Conservation (phyloP, 768 basidiomycete species). For the Fomitopsis pulvina region DNA sequence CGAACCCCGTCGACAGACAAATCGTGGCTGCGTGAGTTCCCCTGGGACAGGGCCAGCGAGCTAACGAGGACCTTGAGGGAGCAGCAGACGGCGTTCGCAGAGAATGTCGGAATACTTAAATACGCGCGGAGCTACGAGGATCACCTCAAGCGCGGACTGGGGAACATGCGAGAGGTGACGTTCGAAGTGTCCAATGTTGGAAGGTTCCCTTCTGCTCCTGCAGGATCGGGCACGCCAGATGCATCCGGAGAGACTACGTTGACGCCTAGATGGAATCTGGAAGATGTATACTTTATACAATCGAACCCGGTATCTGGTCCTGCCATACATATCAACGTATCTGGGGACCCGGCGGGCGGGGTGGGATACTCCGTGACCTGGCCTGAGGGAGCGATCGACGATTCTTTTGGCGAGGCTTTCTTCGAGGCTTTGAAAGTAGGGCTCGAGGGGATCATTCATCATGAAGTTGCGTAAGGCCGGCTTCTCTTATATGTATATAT, state of each 20-base stretch:
- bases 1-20: not conserved
- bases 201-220: slow-evolving; percentile 13
- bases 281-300: slow-evolving; percentile 12
- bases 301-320: slow-evolving; percentile 10
- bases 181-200: slow-evolving; percentile 37
- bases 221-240: not conserved
- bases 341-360: slow-evolving; percentile 13
- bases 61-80: slow-evolving; percentile 22
- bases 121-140: slow-evolving; percentile 25
- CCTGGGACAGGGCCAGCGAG: slow-evolving; percentile 26
- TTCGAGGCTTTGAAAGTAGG: slow-evolving; percentile 5
- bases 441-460: slow-evolving; percentile 3
- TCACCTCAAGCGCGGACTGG: slow-evolving; percentile 24
- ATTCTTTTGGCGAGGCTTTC: slow-evolving; percentile 14
- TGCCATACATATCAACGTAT: slow-evolving; percentile 17
- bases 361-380: slow-evolving; percentile 16
- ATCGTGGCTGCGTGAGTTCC: slow-evolving; percentile 2
- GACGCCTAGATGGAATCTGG: slow-evolving; percentile 14
- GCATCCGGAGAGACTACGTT: not conserved
- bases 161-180: slow-evolving; percentile 26
- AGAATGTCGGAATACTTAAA: slow-evolving; percentile 27
- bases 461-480: not conserved
- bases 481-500: too few relatives aligned
- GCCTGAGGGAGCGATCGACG: slow-evolving; percentile 14
- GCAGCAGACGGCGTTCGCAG: slow-evolving; percentile 14